Conservation (phyloP, 2,329 filamentous ascomycete genomes). For the Xylariaceae sp. region DNA sequence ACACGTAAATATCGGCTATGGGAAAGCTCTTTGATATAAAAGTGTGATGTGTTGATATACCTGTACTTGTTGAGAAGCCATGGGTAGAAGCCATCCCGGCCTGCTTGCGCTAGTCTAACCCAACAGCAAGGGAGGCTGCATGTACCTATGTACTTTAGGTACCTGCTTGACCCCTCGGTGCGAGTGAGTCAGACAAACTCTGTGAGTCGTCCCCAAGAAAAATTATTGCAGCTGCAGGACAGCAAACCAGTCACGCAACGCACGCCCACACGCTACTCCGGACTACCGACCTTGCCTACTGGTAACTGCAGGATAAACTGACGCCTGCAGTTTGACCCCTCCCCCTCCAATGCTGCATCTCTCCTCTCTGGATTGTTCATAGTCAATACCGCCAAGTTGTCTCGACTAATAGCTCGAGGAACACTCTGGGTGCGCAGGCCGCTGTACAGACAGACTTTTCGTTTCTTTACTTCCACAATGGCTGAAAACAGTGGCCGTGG, state of each 20-base stretch:
- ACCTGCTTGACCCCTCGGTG: not conserved
- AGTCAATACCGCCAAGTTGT: constrained; percentile 36
- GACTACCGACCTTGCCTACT: not conserved
- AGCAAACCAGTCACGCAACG: not conserved
- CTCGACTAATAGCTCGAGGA: constrained; percentile 44
- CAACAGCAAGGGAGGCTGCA: no score
- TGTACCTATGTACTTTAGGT: no score
- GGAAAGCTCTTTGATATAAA: no score
- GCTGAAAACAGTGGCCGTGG: constrained; percentile 51
- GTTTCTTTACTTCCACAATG: constrained; percentile 46
- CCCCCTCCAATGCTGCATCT: constrained; percentile 15
- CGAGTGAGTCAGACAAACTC: not conserved
- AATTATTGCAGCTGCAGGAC: not conserved
- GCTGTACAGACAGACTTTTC: constrained; percentile 41
- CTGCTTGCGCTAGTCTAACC: no score
- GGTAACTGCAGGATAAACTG: constrained; percentile 1
- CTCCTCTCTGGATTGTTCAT: constrained; percentile 5
- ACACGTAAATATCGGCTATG: no score
- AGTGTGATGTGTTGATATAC: no score
- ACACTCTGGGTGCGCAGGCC: constrained; percentile 54
- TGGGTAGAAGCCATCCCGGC: not conserved
- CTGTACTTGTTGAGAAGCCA: not conserved
- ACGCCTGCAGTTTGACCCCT: not conserved
- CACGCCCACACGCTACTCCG: not conserved
- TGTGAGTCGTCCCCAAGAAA: not conserved